A percentile compares a stretch with the other conserved stretches of the same genome.
phyloP scores from a whole-genome alignment of 2,329 filamentous ascomycete species.

The Beauveria sp. region DNA sequence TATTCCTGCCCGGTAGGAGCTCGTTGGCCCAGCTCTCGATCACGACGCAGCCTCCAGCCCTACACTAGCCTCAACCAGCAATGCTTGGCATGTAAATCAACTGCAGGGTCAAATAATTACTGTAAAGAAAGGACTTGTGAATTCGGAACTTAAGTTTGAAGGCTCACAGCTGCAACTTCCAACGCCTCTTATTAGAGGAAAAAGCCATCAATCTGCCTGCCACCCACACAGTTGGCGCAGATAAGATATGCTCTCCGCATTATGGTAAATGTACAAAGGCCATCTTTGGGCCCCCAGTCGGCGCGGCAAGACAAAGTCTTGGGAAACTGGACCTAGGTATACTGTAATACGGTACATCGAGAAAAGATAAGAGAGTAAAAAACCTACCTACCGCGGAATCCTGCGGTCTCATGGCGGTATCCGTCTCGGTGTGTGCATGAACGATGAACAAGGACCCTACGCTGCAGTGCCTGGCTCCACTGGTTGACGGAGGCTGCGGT shows the following conservation, averaged over 20 bases:
- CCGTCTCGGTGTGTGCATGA: background rate
- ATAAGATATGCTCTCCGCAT: background rate
- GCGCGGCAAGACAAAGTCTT: background rate
- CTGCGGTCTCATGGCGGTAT: background rate
- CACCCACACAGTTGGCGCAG: background rate
- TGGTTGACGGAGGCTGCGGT: no score
- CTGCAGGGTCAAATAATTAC: no score
- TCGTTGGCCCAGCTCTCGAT: no score
- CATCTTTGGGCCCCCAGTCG: background rate
- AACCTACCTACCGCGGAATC: background rate
- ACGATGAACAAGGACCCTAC: background rate
- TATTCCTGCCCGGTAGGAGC: no score
- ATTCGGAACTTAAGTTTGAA: background rate
- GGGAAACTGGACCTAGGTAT: background rate
- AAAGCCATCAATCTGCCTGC: background rate
- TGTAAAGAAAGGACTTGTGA: no score
- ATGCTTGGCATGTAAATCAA: no score
- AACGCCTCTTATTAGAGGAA: background rate
- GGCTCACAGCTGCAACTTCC: background rate
- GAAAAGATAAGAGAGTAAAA: background rate
- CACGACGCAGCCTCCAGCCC: no score
- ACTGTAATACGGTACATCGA: background rate
- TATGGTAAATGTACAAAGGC: background rate
- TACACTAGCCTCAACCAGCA: no score
- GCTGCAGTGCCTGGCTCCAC: no score